Conservation (phyloP, 441 rosid species). For the Gossypium schwendimanii region DNA sequence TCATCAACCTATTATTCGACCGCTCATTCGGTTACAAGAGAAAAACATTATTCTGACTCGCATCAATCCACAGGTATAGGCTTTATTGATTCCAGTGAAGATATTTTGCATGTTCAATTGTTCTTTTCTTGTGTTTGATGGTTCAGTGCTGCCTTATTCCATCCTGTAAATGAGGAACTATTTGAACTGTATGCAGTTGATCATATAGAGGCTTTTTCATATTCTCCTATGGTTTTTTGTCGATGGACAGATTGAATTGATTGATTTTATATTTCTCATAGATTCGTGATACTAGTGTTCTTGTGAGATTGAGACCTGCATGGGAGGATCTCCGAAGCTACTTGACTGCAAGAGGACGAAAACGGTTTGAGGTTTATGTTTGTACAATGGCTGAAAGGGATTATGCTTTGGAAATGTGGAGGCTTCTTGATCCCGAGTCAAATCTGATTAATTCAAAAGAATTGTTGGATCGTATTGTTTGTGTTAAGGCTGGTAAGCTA, state of each 20-base stretch:
- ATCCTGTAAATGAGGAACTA: neutral
- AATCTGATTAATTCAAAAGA: slow-evolving; percentile 74
- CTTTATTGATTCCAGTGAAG: slow-evolving; percentile 5
- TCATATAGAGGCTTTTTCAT: neutral
- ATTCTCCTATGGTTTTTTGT: neutral
- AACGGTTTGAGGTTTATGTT: slow-evolving; percentile 98
- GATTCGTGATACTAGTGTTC: slow-evolving; percentile 98
- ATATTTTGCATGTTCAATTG: neutral
- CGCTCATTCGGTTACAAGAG: slow-evolving; percentile 75
- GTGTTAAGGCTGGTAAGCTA: slow-evolving; percentile 86
- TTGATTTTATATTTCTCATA: slow-evolving; percentile 15
- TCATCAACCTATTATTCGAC: slow-evolving; percentile 70
- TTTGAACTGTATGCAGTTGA: neutral
- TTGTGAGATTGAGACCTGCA: slow-evolving; percentile 97
- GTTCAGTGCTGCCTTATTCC: neutral
- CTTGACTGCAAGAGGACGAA: slow-evolving; percentile 92
- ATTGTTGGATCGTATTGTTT: slow-evolving; percentile 72
- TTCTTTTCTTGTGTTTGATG: neutral
- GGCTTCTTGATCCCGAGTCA: slow-evolving; percentile 98
- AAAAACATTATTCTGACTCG: slow-evolving; percentile 83
- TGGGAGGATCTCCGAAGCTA: slow-evolving; percentile 97
- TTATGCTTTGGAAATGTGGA: slow-evolving; percentile 99
- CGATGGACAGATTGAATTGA: neutral
- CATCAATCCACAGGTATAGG: slow-evolving; percentile 78
- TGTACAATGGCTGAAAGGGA: slow-evolving; percentile 99